These are phyloP conservation scores for Breynia disticha DNA, from an alignment of 441 rosid genomes.

Conservation along the genomic window DNA sequence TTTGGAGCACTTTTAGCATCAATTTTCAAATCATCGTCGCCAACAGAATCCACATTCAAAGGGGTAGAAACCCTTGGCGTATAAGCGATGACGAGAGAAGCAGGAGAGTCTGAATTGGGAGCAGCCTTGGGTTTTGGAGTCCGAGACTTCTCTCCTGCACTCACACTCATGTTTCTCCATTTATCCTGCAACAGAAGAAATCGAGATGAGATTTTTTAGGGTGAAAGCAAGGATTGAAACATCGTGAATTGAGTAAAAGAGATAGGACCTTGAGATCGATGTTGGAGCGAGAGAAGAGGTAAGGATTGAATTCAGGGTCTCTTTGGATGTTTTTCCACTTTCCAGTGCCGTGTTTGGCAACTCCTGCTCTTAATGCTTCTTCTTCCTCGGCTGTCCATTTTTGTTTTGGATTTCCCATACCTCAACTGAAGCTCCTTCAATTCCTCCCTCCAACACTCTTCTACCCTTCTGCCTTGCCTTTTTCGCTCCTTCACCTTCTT, in stretches of 20 bases:
- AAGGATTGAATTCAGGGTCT: constrained; percentile 55
- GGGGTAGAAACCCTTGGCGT: neutral
- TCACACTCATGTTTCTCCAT: constrained; percentile 47
- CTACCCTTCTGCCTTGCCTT: neutral
- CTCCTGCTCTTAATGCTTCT: constrained; percentile 53
- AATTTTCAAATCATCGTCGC: constrained; percentile 25
- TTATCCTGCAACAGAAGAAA: constrained; percentile 41
- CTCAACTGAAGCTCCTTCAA: constrained; percentile 3
- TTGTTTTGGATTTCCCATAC: constrained; percentile 67
- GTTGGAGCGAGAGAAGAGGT: constrained; percentile 48
- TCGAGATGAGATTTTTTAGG: too few relatives aligned
- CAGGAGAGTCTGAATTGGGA: constrained; percentile 16
- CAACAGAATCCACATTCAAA: constrained; percentile 16
- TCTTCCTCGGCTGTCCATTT: constrained; percentile 67
- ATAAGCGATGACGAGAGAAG: constrained; percentile 9
- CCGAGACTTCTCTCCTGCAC: constrained; percentile 45
- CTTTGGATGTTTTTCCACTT: constrained; percentile 66
- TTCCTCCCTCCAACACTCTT: neutral
- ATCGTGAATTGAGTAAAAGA: too few relatives aligned
- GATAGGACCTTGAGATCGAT: constrained; percentile 56
- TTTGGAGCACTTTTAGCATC: constrained; percentile 25
- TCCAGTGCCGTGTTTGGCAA: constrained; percentile 55
- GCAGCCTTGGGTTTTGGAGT: constrained; percentile 25
- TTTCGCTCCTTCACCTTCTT: neutral
- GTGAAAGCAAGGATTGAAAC: too few relatives aligned